Evolutionary conservation across 1,284 basidiomycete species (phyloP).

Genomic region (Rhodotorula sp.): DNA sequence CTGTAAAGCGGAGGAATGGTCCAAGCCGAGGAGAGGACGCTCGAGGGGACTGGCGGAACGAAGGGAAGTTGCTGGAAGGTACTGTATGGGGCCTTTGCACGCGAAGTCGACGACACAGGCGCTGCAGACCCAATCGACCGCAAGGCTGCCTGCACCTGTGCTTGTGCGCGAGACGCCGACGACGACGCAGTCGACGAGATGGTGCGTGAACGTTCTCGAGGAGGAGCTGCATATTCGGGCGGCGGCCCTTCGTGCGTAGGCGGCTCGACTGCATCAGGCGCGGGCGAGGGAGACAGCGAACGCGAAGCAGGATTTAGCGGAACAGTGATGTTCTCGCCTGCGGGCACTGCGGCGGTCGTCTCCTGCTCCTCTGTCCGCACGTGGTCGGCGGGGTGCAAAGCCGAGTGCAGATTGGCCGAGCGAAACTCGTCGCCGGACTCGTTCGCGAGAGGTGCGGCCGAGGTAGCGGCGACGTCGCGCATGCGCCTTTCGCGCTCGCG

Average conservation of each 20-base stretch:
- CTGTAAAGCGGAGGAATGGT: conserved; percentile 82
- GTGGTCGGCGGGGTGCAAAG: conserved; percentile 32
- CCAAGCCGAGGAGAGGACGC: conserved; percentile 81
- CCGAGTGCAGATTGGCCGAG: background rate
- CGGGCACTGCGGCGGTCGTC: background rate
- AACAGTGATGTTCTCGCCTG: background rate
- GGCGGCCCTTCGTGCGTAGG: background rate
- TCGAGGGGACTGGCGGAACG: conserved; percentile 76
- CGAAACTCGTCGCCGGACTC: background rate
- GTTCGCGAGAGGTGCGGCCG: background rate
- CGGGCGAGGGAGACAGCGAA: background rate
- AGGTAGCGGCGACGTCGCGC: conserved; percentile 54
- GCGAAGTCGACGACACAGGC: background rate
- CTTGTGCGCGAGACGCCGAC: background rate
- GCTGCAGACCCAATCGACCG: too few relatives aligned
- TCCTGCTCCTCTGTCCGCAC: background rate
- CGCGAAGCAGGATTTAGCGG: background rate
- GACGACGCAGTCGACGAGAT: background rate
- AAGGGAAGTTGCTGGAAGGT: conserved; percentile 83
- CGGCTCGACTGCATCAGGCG: background rate
- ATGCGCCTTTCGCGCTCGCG: conserved; percentile 67
- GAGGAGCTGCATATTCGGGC: background rate
- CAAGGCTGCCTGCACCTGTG: background rate
- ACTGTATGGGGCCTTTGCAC: conserved; percentile 58
- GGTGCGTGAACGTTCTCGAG: background rate